These are phyloP conservation scores for Aspergillus japonicus DNA, from an alignment of 2,329 filamentous ascomycete genomes.

Conservation along the genomic window DNA sequence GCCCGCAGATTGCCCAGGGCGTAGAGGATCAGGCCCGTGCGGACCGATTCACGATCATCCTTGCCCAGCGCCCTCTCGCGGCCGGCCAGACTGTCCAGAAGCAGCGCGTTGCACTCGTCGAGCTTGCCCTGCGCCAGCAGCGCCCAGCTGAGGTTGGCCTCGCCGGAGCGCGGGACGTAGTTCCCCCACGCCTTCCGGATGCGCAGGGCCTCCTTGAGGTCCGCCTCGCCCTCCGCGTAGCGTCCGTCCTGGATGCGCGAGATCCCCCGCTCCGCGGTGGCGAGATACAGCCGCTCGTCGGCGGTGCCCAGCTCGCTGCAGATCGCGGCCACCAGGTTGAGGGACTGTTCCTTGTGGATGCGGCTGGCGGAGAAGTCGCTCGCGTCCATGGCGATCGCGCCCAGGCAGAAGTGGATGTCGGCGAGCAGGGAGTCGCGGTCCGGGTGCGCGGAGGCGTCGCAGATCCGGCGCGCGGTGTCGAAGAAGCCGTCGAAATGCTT, in stretches of 20 bases:
- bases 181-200: slow-evolving; percentile 1
- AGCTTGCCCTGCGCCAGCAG: slow-evolving; percentile 4
- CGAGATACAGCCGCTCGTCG: slow-evolving; percentile 21
- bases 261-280: slow-evolving; percentile 9
- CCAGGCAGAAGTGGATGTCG: slow-evolving; percentile 23
- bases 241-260: slow-evolving; percentile 3
- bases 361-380: slow-evolving; percentile 21
- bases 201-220: not conserved
- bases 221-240: not conserved
- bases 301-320: slow-evolving; percentile 13
- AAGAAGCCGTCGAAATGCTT: slow-evolving; percentile 25
- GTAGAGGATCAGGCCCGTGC: too few species aligned
- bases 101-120: slow-evolving; percentile 19
- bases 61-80: slow-evolving; percentile 23
- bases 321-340: slow-evolving; percentile 19
- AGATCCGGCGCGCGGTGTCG: slow-evolving; percentile 23
- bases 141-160: slow-evolving; percentile 3
- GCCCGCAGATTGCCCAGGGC: too few species aligned
- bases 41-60: slow-evolving; percentile 18
- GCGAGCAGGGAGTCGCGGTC: slow-evolving; percentile 21
- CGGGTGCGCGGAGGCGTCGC: slow-evolving; percentile 20
- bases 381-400: slow-evolving; percentile 22
- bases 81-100: slow-evolving; percentile 20
- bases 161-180: slow-evolving; percentile 1
- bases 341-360: slow-evolving; percentile 21